Evolutionary conservation across 225 moss, liverwort and hornwort genomes (phyloP), one percentile per base, ranked within the genome.

Genomic region (Physcomitrium patens): DNA sequence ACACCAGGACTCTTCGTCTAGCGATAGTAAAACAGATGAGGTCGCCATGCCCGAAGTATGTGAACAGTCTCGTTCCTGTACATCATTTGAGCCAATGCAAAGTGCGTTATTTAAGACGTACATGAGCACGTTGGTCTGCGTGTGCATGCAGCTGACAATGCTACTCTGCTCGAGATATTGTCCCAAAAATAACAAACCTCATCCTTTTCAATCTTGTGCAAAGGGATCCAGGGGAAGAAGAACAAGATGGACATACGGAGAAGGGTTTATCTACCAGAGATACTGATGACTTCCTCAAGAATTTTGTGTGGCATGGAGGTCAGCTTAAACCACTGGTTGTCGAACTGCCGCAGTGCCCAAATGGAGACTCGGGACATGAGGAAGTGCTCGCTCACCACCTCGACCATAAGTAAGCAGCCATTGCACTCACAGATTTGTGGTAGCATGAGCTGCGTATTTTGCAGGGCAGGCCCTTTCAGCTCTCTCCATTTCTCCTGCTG

Each of bases 401-500:
- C 83, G 1, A 86, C 86, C 86, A 86, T 86, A 26, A 86, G 71
- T 48, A 86, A 74, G 71, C 55, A 53, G 15, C 86, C 86, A 60
- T 80, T 80, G 64, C 83, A 80, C 67, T 71, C 77, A 59, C 86
- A 83, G 16, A 83, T 78, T 50, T 86, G 86, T 28, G 86, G 86
- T 78, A 83, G 12, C 75, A 86, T 83, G 68, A 86, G 83, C 62
- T 86, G 86, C 43, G 83, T 80, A 15, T 86, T 67, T 71, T 83
- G 80, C 86, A 86, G 80, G 0, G 74, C 65, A 14, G 86, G 86
- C 27, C 86, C 86, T 74, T 77, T 49, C 71, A 86, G 51, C 63
- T 83, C 75, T 27, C 7, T 60, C 86, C 86, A 86, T 53, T 64
- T 75, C 71, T 86, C 86, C 15, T 60, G 77, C 72, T 54, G 51